Base-by-base conservation (phyloP, 148 eudicot species). In the Salicornia ramosissima region DNA sequence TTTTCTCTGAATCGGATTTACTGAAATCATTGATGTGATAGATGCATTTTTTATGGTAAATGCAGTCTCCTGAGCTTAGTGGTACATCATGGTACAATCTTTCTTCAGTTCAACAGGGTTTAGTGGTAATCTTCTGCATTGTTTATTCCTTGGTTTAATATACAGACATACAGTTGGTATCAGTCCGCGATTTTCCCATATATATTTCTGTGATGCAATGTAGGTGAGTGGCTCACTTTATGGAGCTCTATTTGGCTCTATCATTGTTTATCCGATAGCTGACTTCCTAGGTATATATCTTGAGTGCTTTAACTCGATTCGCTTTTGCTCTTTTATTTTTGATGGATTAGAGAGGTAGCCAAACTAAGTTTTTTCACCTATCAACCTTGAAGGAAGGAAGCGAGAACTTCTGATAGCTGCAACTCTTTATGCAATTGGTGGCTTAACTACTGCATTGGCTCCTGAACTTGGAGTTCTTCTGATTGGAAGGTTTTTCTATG, bases 211-310 rank as follows among this genome's bases (percentile, higher is more conserved):
- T 70, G 21, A 72, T 52, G 63, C 13, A 80, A 75, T 85, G 56
- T 71, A 95, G 97, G 96, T 87, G 29, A 91, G 96, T 57, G 91
- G 97, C 54, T 95, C 99, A 66, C 91, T 95, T 55, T 95, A 95
- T 81, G 99, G 99, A 73, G 99, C 99, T 83, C 91, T 95, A 74
- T 80, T 91, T 57, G 97, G 99, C 71, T 95, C 94, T n/a, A 24
- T 85, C 73, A 77, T 95, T 56, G 97, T 85, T 51, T 95, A 75
- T 78, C 96, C 97, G 15, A 74, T 95, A 43, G 94, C 99, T 64
- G 96, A 95, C 80, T 86, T 89, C 72, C 97, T 95, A 25, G 99
- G 99, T 91, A 36, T n/a, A n/a, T n/a, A n/a, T n/a, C n/a, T n/a
- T 52, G 45, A 36, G 45, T 36, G 13, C 22, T 40, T 50, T 71